Base-by-base conservation (phyloP, 345 rosid species). In the Eucalyptus fibrosa region DNA sequence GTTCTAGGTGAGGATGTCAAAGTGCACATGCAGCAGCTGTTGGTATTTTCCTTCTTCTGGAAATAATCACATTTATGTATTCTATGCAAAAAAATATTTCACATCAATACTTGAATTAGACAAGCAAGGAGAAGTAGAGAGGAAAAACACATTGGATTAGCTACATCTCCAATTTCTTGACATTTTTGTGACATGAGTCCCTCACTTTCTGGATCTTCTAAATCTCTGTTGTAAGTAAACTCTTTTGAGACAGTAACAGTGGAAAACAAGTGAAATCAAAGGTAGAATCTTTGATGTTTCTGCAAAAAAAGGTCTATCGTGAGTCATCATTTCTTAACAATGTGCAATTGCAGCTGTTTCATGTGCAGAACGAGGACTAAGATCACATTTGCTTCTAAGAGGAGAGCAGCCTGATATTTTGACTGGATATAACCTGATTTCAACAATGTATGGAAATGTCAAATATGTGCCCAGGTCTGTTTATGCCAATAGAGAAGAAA, bases 1-100 rank as follows among this genome's bases (percentile, higher is more conserved):
- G 99, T 90, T n/a, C n/a, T n/a, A n/a, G n/a, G n/a, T 99, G 99
- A 89, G 99, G 98, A 88, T 95, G 98, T 93, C 99, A 96, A 94
- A 97, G 98, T 86, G 98, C 98, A 28, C 98, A 97, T 89, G 92
- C 99, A 90, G 96, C 97, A 88, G 97, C 97, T 87, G 96, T 95
- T 91, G 98, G 99, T 94, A 92, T 92, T 94, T 92, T 90, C 81
- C n/a, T 53, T 80, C 34, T 87, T 55, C 59, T 87, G 69, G 69
- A 50, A 45, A 53, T 24, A 12, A 55, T 87, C 30, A 21, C 88
- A 37, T 19, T 50, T 53, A 34, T 55, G 32, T 34, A 21, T 51
- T 87, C 59, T 87, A 5, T 42, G 65, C 32, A 23, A 34, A 60
- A 21, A 60, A n/a, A 21, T 14, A 77, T 40, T 21, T 53, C 47